Conservation (phyloP, 139 green algal species). For the Chlamydomonas schloesseri region DNA sequence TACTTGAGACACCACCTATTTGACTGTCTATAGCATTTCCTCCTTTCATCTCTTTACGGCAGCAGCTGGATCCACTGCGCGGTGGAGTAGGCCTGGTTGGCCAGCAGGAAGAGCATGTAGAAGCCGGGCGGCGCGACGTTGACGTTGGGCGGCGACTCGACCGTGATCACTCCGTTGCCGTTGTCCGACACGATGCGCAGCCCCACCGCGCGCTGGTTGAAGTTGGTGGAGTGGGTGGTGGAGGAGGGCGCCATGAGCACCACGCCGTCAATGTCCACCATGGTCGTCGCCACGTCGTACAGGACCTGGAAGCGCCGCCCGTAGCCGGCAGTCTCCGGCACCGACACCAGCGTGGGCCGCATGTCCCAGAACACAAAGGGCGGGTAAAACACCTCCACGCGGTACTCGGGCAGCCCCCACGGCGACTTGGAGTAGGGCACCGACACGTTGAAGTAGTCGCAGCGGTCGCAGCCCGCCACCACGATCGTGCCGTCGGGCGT, state of each 20-base stretch:
- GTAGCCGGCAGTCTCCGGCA: slow-evolving; percentile 1
- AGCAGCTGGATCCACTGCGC: slow-evolving; percentile 24
- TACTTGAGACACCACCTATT: too few relatives aligned
- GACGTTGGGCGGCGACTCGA: slow-evolving; percentile 41
- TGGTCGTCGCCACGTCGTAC: slow-evolving; percentile 1
- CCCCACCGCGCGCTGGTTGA: slow-evolving; percentile 57
- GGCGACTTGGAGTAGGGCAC: slow-evolving; percentile 32
- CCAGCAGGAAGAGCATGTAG: slow-evolving; percentile 40
- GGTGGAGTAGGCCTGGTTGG: slow-evolving; percentile 21
- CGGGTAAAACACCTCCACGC: slow-evolving; percentile 43
- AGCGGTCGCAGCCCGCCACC: slow-evolving; percentile 56
- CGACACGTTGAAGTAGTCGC: slow-evolving; percentile 38
- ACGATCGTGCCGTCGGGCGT: slow-evolving; percentile 56
- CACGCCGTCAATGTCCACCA: slow-evolving; percentile 31
- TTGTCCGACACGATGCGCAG: slow-evolving; percentile 36
- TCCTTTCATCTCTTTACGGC: too few relatives aligned
- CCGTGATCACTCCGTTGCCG: slow-evolving; percentile 5
- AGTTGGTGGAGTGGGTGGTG: slow-evolving; percentile 58
- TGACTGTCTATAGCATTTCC: too few relatives aligned
- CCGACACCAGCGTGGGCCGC: slow-evolving; percentile 24
- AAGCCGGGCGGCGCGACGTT: slow-evolving; percentile 45
- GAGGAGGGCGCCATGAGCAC: slow-evolving; percentile 49
- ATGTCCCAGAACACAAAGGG: slow-evolving; percentile 47
- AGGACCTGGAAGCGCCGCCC: neutral
- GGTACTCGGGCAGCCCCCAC: slow-evolving; percentile 44